These are phyloP conservation scores for Alternaria angustiovoidea DNA, from an alignment of 2,329 filamentous ascomycete genomes.

Conservation along the genomic window DNA sequence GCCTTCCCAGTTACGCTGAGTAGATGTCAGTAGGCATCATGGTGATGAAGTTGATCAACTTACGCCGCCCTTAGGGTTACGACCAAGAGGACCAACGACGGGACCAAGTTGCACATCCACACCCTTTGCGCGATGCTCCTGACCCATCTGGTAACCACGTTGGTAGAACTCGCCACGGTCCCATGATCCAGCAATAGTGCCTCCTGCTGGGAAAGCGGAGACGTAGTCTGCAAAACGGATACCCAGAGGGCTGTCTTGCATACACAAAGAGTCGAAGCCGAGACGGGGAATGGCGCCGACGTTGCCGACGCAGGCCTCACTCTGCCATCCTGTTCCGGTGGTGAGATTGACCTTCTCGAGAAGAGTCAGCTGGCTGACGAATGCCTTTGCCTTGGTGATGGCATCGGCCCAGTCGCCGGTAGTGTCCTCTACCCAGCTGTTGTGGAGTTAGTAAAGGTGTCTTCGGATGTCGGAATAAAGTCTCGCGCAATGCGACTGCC, in stretches of 20 bases:
- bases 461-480: not conserved
- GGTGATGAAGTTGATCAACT: slow-evolving; percentile 42
- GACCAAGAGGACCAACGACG: slow-evolving; percentile 76
- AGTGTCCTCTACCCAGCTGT: slow-evolving; percentile 74
- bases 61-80: slow-evolving; percentile 69
- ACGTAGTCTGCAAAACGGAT: slow-evolving; percentile 80
- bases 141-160: slow-evolving; percentile 76
- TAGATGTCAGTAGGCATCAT: slow-evolving; percentile 7
- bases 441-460: slow-evolving; percentile 2
- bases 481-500: not conserved
- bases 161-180: slow-evolving; percentile 74
- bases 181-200: slow-evolving; percentile 85
- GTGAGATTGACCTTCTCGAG: slow-evolving; percentile 94
- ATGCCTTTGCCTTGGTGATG: slow-evolving; percentile 76
- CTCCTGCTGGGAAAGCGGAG: slow-evolving; percentile 80
- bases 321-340: slow-evolving; percentile 79
- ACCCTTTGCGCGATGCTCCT: slow-evolving; percentile 77
- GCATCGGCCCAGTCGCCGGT: slow-evolving; percentile 76
- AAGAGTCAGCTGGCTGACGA: slow-evolving; percentile 84
- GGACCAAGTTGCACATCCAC: slow-evolving; percentile 79
- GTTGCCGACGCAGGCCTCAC: slow-evolving; percentile 70
- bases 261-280: slow-evolving; percentile 76
- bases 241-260: slow-evolving; percentile 86
- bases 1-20: slow-evolving; percentile 48
- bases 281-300: slow-evolving; percentile 73